Evolutionary conservation across 306 rosid genomes (phyloP).

Genomic region (Cucurbita maxima): DNA sequence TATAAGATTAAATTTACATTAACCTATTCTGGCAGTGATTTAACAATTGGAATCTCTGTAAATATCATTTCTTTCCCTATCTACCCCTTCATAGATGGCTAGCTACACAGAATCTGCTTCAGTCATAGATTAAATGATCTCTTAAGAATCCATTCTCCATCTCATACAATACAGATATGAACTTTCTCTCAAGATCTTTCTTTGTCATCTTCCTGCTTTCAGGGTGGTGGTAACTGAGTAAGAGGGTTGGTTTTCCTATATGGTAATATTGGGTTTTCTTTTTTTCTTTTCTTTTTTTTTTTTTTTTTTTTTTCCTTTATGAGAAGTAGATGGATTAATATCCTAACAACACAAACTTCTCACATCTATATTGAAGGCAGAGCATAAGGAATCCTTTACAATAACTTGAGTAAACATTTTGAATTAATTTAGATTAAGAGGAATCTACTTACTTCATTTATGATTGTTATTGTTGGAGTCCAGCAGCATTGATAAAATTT

Average conservation of each 20-base stretch:
- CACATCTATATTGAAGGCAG: background rate
- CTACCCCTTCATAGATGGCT: background rate
- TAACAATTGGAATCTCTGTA: background rate
- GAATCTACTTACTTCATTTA: slow-evolving; percentile 29
- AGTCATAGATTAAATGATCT: background rate
- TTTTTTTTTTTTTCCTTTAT: background rate
- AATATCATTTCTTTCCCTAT: background rate
- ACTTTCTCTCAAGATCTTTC: background rate
- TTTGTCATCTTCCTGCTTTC: background rate
- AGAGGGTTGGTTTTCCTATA: background rate
- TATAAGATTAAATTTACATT: background rate
- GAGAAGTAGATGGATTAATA: background rate
- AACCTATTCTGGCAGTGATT: background rate
- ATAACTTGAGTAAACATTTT: background rate
- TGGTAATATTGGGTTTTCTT: background rate
- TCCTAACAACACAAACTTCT: background rate
- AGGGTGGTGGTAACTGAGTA: background rate
- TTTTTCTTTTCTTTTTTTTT: background rate
- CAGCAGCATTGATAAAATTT: slow-evolving; percentile 46
- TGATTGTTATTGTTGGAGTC: slow-evolving; percentile 28
- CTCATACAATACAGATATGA: background rate
- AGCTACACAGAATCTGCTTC: background rate
- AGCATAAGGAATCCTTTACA: background rate
- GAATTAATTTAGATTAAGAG: background rate
- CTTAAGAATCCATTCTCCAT: background rate